phyloP scores from a whole-genome alignment of 257 asterid genomes.

The Solanum paucissectum region DNA sequence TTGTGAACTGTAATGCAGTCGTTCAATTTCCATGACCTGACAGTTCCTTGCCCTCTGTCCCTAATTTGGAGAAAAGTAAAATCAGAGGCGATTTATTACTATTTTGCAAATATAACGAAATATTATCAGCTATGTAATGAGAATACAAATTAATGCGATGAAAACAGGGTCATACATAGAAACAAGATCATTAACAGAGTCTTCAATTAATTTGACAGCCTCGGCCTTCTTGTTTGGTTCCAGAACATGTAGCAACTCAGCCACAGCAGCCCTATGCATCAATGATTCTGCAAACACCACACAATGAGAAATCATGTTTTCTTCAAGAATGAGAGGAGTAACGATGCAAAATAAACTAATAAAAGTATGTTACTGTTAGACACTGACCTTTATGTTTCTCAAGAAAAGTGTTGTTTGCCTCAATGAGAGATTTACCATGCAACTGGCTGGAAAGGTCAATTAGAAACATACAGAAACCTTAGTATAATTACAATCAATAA shows the following conservation, averaged over 20 bases:
- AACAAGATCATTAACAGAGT: slow-evolving; percentile 35
- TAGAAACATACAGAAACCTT: background rate
- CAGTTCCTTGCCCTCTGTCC: slow-evolving; percentile 35
- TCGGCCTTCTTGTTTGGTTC: slow-evolving; percentile 76
- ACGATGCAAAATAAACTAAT: background rate
- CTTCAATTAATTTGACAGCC: slow-evolving; percentile 68
- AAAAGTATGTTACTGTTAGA: background rate
- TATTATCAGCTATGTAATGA: background rate
- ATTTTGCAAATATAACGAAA: background rate
- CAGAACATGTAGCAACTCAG: slow-evolving; percentile 72
- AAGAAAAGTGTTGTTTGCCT: slow-evolving; percentile 65
- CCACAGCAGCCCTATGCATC: slow-evolving; percentile 82
- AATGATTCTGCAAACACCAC: slow-evolving; percentile 51
- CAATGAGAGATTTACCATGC: slow-evolving; percentile 62
- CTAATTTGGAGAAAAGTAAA: slow-evolving; percentile 20
- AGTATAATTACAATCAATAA: background rate
- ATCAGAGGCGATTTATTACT: background rate
- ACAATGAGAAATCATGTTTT: background rate
- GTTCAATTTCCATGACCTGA: slow-evolving; percentile 42
- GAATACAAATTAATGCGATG: background rate
- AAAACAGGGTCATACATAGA: slow-evolving; percentile 40
- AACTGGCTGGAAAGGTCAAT: slow-evolving; percentile 47
- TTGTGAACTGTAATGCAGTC: slow-evolving; percentile 71
- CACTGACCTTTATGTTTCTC: slow-evolving; percentile 62
- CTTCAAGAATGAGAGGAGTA: background rate